A percentile compares a stretch with the other conserved stretches of the same genome.
phyloP scores from a whole-genome alignment of 257 asterid species.

The Rauvolfia tetraphylla region DNA sequence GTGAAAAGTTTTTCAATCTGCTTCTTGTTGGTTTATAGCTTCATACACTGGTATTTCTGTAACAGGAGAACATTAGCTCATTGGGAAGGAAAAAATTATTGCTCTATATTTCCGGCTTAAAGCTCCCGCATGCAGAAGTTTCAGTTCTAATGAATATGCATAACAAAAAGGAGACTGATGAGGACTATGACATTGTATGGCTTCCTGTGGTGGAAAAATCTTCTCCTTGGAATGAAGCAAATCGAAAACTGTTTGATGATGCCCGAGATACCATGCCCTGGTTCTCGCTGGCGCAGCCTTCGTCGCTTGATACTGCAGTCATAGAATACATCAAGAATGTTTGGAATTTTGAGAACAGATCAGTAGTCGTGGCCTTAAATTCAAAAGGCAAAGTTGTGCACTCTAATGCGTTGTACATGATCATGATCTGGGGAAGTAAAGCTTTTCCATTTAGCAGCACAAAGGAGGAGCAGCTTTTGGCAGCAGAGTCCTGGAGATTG shows the following conservation, averaged over 20 bases:
- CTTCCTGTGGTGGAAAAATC: slow-evolving; percentile 13
- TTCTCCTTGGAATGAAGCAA: not conserved
- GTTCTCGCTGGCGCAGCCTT: slow-evolving; percentile 1
- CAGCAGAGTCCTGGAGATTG: slow-evolving; percentile 12
- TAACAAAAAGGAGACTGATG: not conserved
- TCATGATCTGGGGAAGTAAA: slow-evolving; percentile 15
- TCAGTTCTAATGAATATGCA: not conserved
- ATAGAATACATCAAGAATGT: slow-evolving; percentile 10
- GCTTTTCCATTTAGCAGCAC: slow-evolving; percentile 6
- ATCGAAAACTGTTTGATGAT: not conserved
- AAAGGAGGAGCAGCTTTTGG: slow-evolving; percentile 20
- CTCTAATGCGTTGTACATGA: slow-evolving; percentile 19
- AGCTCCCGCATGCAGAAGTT: not conserved
- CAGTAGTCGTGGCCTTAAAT: slow-evolving; percentile 5
- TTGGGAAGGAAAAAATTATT: slow-evolving; percentile 5
- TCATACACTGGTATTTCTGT: not conserved
- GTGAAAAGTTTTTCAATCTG: not conserved
- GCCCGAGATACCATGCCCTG: slow-evolving; percentile 11
- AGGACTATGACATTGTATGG: slow-evolving; percentile 19
- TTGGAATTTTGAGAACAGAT: slow-evolving; percentile 16
- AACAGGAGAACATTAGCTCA: not conserved
- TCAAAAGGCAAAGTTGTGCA: slow-evolving; percentile 8
- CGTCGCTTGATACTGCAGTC: slow-evolving; percentile 13
- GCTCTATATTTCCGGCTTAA: slow-evolving; percentile 17
- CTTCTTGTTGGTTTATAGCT: not conserved